Percentiles rank a stretch among this genome's conserved stretches.
Evolutionary conservation across 805 yeast species (phyloP).

Genomic region (Hemisphaericaspora nanyangensis): DNA sequence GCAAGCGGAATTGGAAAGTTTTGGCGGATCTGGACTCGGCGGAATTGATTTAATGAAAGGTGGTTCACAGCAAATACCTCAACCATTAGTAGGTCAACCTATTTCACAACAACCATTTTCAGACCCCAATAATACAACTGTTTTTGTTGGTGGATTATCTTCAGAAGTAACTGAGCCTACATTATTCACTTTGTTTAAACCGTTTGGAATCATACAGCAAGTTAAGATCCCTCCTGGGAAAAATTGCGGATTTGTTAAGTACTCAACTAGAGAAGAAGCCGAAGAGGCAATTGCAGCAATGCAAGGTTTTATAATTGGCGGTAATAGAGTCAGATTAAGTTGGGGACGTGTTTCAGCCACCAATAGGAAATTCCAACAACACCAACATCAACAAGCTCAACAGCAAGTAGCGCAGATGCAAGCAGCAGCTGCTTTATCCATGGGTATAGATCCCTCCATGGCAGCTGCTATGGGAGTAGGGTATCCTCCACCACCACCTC

Average conservation of each 20-base stretch:
- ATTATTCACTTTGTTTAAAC: slow-evolving; percentile 57
- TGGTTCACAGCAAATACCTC: not conserved
- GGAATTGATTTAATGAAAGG: not conserved
- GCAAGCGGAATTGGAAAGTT: not conserved
- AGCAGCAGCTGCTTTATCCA: slow-evolving; percentile 34
- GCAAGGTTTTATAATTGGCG: slow-evolving; percentile 90
- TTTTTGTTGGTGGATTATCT: slow-evolving; percentile 76
- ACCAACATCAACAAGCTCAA: slow-evolving; percentile 29
- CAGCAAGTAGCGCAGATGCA: slow-evolving; percentile 30
- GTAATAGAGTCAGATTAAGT: slow-evolving; percentile 74
- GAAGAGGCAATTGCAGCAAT: slow-evolving; percentile 80
- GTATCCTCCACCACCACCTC: slow-evolving; percentile 14
- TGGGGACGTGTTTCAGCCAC: slow-evolving; percentile 63
- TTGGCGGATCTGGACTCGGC: not conserved
- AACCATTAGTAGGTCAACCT: not conserved
- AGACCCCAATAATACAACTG: slow-evolving; percentile 69
- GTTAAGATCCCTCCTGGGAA: slow-evolving; percentile 78
- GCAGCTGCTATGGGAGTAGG: slow-evolving; percentile 22
- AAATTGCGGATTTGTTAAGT: slow-evolving; percentile 88
- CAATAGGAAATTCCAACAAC: slow-evolving; percentile 30
- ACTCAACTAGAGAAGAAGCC: slow-evolving; percentile 71
- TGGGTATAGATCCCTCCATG: slow-evolving; percentile 37
- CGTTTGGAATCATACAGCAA: slow-evolving; percentile 67
- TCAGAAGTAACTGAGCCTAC: slow-evolving; percentile 60
- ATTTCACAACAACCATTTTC: slow-evolving; percentile 25